Conservation (phyloP, 2,329 filamentous ascomycete species). For the Dendrostoma leiphaemia region DNA sequence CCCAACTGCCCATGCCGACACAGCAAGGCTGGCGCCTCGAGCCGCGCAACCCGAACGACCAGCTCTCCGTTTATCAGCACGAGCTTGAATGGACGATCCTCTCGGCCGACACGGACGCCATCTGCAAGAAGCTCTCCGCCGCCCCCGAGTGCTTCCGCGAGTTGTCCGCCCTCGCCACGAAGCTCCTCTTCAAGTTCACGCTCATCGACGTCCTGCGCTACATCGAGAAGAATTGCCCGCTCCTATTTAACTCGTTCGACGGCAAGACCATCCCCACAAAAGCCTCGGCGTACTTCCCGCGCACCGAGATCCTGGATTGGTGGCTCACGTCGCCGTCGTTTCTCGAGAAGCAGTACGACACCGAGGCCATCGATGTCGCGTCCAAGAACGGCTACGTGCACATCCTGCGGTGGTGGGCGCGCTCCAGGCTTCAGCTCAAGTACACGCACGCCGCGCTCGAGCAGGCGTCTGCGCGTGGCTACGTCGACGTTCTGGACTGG, state of each 20-base stretch:
- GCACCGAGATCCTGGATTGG: slow-evolving; percentile 82
- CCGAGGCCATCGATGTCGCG: slow-evolving; percentile 82
- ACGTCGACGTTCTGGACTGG: slow-evolving; percentile 87
- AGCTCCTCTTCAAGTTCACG: slow-evolving; percentile 88
- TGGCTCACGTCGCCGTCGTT: slow-evolving; percentile 85
- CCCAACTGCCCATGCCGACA: slow-evolving; percentile 68
- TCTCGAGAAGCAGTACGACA: slow-evolving; percentile 80
- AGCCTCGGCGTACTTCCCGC: slow-evolving; percentile 82
- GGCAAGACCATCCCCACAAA: slow-evolving; percentile 84
- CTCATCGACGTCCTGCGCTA: slow-evolving; percentile 75
- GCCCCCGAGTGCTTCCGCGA: slow-evolving; percentile 68
- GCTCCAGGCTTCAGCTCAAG: slow-evolving; percentile 71
- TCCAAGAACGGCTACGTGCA: slow-evolving; percentile 82
- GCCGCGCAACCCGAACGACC: slow-evolving; percentile 59
- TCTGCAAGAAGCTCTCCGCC: slow-evolving; percentile 71
- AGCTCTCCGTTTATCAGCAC: slow-evolving; percentile 69
- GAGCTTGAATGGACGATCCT: slow-evolving; percentile 85
- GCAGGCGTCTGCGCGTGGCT: slow-evolving; percentile 79
- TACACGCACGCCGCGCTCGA: slow-evolving; percentile 88
- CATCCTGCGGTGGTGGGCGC: slow-evolving; percentile 87
- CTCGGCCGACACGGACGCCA: slow-evolving; percentile 64
- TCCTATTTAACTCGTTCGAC: slow-evolving; percentile 85
- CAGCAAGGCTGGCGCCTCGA: slow-evolving; percentile 60
- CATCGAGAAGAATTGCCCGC: slow-evolving; percentile 57
- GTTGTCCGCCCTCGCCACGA: slow-evolving; percentile 78